Conservation (phyloP, 768 basidiomycete genomes). For the Tricholomella constricta region DNA sequence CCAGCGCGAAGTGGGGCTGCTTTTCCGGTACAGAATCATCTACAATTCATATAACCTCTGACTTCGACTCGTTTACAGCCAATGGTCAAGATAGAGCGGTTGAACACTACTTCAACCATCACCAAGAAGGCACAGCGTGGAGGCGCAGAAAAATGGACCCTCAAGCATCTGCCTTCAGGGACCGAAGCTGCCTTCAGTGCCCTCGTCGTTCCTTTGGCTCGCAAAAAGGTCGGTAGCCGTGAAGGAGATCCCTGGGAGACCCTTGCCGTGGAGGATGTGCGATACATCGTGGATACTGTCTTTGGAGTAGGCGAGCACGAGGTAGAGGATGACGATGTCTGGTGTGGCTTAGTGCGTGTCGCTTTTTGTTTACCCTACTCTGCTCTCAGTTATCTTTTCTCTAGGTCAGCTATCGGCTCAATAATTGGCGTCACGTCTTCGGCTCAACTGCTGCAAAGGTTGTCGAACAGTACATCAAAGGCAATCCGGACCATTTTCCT, state of each 20-base stretch:
- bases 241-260: not conserved
- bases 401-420: slow-evolving; percentile 1
- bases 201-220: not conserved
- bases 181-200: not conserved
- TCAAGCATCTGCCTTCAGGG: not conserved
- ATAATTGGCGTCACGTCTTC: not conserved
- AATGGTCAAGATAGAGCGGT: not conserved
- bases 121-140: not conserved
- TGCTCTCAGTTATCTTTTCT: not conserved
- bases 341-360: slow-evolving; percentile 2
- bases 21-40: not conserved
- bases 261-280: not conserved
- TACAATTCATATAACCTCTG: not conserved
- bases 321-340: not conserved
- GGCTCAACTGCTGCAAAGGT: not conserved
- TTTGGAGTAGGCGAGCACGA: not conserved
- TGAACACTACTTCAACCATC: too few species aligned
- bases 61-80: not conserved
- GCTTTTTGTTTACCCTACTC: not conserved
- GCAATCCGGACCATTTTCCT: not conserved
- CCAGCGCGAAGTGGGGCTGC: too few species aligned
- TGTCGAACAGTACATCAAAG: not conserved
- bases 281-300: not conserved
- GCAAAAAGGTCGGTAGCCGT: not conserved
- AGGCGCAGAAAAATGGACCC: not conserved